phyloP scores from a whole-genome alignment of 257 asterid genomes.

The Capsicum rhomboideum region DNA sequence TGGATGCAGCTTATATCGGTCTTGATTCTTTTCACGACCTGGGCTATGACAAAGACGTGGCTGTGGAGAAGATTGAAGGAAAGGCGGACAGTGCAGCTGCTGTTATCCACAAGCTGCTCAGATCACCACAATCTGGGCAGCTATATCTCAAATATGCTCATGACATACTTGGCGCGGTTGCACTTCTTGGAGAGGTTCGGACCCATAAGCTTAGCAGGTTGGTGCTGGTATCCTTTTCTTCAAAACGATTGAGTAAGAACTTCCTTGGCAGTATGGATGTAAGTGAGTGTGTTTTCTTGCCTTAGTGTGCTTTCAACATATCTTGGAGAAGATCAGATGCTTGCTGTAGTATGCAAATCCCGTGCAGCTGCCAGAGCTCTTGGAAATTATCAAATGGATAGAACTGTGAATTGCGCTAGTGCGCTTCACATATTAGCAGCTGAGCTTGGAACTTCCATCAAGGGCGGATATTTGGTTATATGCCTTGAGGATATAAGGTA shows the following conservation, averaged over 20 bases:
- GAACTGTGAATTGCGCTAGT: not conserved
- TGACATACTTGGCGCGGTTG: conserved; percentile 50
- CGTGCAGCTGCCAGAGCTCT: conserved; percentile 24
- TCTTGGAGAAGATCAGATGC: conserved; percentile 64
- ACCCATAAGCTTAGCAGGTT: conserved; percentile 59
- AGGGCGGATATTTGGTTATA: conserved; percentile 23
- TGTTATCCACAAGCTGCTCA: conserved; percentile 25
- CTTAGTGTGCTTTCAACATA: conserved; percentile 45
- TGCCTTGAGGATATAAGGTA: conserved; percentile 63
- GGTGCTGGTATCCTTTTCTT: not conserved
- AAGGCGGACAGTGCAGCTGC: conserved; percentile 39
- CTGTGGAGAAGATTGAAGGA: conserved; percentile 19
- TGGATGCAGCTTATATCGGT: conserved; percentile 21
- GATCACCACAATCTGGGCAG: conserved; percentile 6
- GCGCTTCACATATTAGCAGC: conserved; percentile 23
- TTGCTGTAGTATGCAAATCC: conserved; percentile 52
- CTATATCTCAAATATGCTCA: not conserved
- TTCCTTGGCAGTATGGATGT: not conserved
- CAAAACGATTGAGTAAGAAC: not conserved
- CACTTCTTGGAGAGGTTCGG: conserved; percentile 46
- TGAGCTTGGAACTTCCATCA: conserved; percentile 16
- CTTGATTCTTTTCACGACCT: conserved; percentile 7
- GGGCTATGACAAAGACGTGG: conserved; percentile 3
- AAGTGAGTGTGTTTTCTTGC: not conserved
- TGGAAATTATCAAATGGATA: conserved; percentile 14